Evolutionary conservation across 2,329 filamentous ascomycete species (phyloP), one percentile per base, ranked within the genome.

Genomic region (Cyphellophora europaea): DNA sequence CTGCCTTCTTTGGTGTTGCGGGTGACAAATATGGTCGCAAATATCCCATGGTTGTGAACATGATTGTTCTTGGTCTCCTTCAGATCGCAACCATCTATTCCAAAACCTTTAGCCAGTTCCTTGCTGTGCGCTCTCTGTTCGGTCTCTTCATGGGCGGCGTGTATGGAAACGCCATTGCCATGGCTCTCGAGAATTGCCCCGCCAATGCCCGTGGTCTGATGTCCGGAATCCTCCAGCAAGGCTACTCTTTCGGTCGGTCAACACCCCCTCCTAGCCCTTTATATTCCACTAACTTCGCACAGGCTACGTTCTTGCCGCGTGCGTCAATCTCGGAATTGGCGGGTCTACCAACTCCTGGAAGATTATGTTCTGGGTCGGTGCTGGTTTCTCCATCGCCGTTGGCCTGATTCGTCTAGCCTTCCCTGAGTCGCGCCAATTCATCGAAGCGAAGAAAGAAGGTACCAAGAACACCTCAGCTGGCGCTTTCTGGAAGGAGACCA

Each of bases 101-200:
- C 52, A 50, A 55, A 0, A 87, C 79, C 0, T 91, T 85, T 53
- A 56, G 70, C 36, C 73, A 84, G 49, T 88, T 88, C 55, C 61
- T 87, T n/a, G 81, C 74, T 6, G 80, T 86, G 1, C 69, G 82
- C 33, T 74, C 74, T 42, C 59, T 86, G 10, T 87, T 86, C 49
- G 82, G 82, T 13, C 63, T 87, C 10, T 83, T 84, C 57, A 87
- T 87, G 82, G 82, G 82, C 23, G 82, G 82, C 47, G 77, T 87
- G 10, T 86, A 85, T 55, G 82, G 82, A 21, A 84, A 85, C 49
- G 80, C 81, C 21, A 79, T 83, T 29, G 79, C 80, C 32, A 87
- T 84, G 74, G 80, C 81, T 1, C 65, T 87, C 6, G 82, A 87
- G 53, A 82, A 85, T 50, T 73, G 78, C 40, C 81, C 80, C 4